Evolutionary conservation across 305 asterid species (phyloP), one percentile per base, ranked within the genome.

Genomic region (Euphrasia arctica): DNA sequence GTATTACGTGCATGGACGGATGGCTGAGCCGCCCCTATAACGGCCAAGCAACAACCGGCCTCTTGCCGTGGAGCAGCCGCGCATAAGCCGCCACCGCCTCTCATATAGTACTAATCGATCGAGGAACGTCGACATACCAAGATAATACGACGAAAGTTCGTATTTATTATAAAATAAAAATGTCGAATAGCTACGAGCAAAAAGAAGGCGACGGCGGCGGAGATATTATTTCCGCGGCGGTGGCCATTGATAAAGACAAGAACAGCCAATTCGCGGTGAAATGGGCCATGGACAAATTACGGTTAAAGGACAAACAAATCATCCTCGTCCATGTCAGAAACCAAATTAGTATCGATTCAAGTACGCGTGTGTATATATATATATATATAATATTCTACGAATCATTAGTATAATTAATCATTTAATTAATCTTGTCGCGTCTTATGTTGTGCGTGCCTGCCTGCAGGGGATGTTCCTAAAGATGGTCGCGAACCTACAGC

Each of bases 171-270:
- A 25, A 25, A 25, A 25, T 25, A 18, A 67, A 63, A 0, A 66
- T 75, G 73, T 49, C 75, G 48, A 57, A 34, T 14, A 9, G 11
- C 45, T 3, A 6, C 10, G 70, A 50, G 3, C 47, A 60, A 5
- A 52, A 58, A 13, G 88, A 76, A 8, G 51, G 70, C 27, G 22
- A 18, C 22, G 27, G 27, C 27, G 27, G 27, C 31, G 49, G 34
- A 22, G 8, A 25, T 12, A 41, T 47, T 12, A 61, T 74, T 4
- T 31, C 77, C 32, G 71, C 90, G 7, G 93, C 90, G 8, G 91
- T 89, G 41, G 95, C 92, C 14, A 80, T 88, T 22, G 95, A 91
- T 69, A 83, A 70, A 55, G 96, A 89, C 79, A 89, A 80, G 82
- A 89, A 85, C 77, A 89, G 98, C 81, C 95, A 78, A 60, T 56